phyloP scores from a whole-genome alignment of 176 grass and related monocot species.

The Poa annua region DNA sequence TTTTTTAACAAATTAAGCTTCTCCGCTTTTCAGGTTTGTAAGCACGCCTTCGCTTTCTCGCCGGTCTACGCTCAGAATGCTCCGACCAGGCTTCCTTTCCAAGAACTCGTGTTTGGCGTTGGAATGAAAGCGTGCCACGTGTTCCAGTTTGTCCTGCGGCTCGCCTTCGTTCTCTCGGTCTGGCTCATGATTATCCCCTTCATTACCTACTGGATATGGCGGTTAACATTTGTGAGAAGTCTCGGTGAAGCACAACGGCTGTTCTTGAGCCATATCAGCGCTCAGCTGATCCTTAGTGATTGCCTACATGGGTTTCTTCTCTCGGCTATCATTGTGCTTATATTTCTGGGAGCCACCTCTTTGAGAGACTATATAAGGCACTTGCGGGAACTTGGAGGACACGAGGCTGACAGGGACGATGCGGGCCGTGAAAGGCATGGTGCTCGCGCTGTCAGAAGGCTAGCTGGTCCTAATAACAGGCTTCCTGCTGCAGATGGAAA shows the following conservation, averaged over 20 bases:
- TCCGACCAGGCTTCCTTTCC: slow-evolving; percentile 86
- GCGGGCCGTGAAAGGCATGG: slow-evolving; percentile 84
- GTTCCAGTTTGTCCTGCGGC: slow-evolving; percentile 88
- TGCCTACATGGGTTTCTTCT: slow-evolving; percentile 96
- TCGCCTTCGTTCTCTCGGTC: slow-evolving; percentile 95
- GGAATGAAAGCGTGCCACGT: slow-evolving; percentile 94
- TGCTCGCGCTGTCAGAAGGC: slow-evolving; percentile 87
- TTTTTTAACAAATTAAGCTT: slow-evolving; percentile 17
- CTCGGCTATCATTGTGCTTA: slow-evolving; percentile 95
- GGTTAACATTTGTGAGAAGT: slow-evolving; percentile 89
- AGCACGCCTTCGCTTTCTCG: slow-evolving; percentile 97
- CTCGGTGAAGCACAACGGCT: slow-evolving; percentile 90
- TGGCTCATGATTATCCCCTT: slow-evolving; percentile 99
- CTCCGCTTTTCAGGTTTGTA: slow-evolving; percentile 78
- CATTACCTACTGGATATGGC: slow-evolving; percentile 99
- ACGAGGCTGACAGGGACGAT: slow-evolving; percentile 93
- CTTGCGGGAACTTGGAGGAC: slow-evolving; percentile 82
- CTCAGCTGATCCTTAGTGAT: slow-evolving; percentile 90
- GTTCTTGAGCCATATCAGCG: slow-evolving; percentile 77
- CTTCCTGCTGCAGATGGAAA: slow-evolving; percentile 66
- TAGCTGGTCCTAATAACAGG: slow-evolving; percentile 80
- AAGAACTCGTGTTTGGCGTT: slow-evolving; percentile 95
- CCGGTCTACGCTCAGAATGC: slow-evolving; percentile 89
- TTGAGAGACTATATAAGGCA: slow-evolving; percentile 98
- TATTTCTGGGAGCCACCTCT: slow-evolving; percentile 98